Percentiles rank a stretch among this genome's conserved stretches.
These are phyloP conservation scores for Ceratocystis papillata DNA, from an alignment of 2,329 filamentous ascomycete species.

Conservation along the genomic window DNA sequence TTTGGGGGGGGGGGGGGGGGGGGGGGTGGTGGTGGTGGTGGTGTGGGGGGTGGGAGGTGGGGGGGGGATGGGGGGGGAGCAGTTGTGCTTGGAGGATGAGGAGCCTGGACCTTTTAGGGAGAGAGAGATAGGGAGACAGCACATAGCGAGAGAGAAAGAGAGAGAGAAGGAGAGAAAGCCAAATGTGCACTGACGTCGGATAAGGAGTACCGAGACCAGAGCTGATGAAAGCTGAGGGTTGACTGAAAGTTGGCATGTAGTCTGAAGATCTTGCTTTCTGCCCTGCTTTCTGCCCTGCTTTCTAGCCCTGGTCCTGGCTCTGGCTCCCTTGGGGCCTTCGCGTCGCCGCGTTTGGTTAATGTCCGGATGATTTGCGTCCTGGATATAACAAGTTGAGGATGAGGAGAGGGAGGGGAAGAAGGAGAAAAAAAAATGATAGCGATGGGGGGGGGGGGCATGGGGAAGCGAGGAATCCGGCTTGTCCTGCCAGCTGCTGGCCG, in stretches of 20 bases:
- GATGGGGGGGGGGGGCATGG: neutral
- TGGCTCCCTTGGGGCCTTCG: neutral
- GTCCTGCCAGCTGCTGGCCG: neutral
- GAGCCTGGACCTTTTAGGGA: too few relatives aligned
- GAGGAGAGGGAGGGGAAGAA: neutral
- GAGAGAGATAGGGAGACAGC: neutral
- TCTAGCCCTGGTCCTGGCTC: neutral
- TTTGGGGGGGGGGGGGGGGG: too few relatives aligned
- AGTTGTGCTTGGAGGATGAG: too few relatives aligned
- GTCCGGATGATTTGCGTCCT: slow-evolving; percentile 11
- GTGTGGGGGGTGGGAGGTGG: too few relatives aligned
- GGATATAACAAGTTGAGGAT: neutral
- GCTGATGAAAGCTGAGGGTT: neutral
- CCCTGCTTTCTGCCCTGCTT: neutral
- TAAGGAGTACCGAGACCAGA: slow-evolving; percentile 6
- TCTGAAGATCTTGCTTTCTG: neutral
- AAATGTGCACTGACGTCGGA: slow-evolving; percentile 6
- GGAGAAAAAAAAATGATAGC: neutral
- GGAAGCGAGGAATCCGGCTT: neutral
- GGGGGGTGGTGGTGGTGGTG: too few relatives aligned
- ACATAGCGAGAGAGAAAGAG: neutral
- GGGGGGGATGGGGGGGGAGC: too few relatives aligned
- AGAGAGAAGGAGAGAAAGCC: too few relatives aligned
- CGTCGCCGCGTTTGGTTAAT: neutral
- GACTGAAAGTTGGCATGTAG: neutral